Percentiles rank a stretch among this genome's conserved stretches.
Conservation (phyloP, 1,284 basidiomycete species). For the Schizophyllum commune region DNA sequence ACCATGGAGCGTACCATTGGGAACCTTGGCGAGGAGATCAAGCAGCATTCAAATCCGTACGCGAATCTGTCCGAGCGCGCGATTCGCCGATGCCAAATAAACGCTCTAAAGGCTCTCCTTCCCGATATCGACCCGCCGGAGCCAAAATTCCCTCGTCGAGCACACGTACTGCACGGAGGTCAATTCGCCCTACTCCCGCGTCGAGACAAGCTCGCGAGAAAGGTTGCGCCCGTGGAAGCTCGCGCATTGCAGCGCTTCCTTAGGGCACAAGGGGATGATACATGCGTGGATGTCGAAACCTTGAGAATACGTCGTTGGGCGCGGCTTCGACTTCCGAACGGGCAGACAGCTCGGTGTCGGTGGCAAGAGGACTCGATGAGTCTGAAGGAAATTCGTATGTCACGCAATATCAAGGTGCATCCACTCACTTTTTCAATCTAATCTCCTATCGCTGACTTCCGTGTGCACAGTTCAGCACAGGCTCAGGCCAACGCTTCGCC, state of each 20-base stretch:
- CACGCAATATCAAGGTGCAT: background rate
- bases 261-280: background rate
- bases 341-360: background rate
- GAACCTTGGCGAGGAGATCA: conserved; percentile 20
- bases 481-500: background rate
- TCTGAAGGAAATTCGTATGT: background rate
- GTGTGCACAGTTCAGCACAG: background rate
- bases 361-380: no score
- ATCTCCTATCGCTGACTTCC: background rate
- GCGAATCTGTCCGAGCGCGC: conserved; percentile 17
- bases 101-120: conserved; percentile 11
- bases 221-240: no score
- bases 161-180: background rate
- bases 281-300: background rate
- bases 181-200: background rate
- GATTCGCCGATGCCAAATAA: conserved; percentile 13
- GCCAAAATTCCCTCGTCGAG: background rate
- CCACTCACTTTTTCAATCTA: no score
- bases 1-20: conserved; percentile 5
- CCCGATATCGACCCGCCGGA: background rate
- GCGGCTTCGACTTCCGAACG: background rate
- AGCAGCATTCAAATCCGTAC: conserved; percentile 18
- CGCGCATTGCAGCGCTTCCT: background rate
- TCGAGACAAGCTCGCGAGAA: background rate
- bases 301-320: background rate